A percentile compares a stretch with the other conserved stretches of the same genome.
Evolutionary conservation across 371 early-diverging fungal species (phyloP).

Genomic region (Blakeslea trispora): DNA sequence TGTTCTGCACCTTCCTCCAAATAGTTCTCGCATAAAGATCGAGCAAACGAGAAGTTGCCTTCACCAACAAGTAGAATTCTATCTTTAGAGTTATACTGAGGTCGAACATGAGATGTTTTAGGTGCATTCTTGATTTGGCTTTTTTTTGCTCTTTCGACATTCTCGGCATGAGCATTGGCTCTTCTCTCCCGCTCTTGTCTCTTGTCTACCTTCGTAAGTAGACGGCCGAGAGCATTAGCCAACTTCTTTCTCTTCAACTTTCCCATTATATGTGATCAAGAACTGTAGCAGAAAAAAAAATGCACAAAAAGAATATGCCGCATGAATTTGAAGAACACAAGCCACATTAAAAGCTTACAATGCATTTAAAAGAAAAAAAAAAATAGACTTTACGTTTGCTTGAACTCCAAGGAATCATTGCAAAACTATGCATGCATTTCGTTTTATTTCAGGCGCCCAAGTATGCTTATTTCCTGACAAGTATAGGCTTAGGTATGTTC

Average conservation of each 20-base stretch:
- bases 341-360: too few relatives aligned
- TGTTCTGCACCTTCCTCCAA: conserved; percentile 49
- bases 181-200: conserved; percentile 14
- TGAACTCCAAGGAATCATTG: too few relatives aligned
- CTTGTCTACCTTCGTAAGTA: conserved; percentile 19
- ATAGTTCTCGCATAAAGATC: conserved; percentile 59
- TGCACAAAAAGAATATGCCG: conserved; percentile 1
- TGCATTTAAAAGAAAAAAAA: too few relatives aligned
- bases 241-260: conserved; percentile 27
- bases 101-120: conserved; percentile 6
- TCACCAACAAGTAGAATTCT: conserved; percentile 72
- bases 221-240: conserved; percentile 13
- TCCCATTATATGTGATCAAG: conserved; percentile 14
- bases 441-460: too few relatives aligned
- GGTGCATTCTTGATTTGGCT: conserved; percentile 20
- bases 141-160: conserved; percentile 22
- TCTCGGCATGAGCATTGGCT: conserved; percentile 12
- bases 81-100: conserved; percentile 47
- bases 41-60: conserved; percentile 90
- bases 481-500: conserved; percentile 38
- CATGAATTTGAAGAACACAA: background rate
- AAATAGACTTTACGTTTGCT: too few relatives aligned
- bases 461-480: conserved; percentile 2
- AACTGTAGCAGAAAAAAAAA: background rate
- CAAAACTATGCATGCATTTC: conserved; percentile 9